Base-by-base conservation (phyloP, 2,329 filamentous ascomycete species). In the Kalaharituber pfeilii region DNA sequence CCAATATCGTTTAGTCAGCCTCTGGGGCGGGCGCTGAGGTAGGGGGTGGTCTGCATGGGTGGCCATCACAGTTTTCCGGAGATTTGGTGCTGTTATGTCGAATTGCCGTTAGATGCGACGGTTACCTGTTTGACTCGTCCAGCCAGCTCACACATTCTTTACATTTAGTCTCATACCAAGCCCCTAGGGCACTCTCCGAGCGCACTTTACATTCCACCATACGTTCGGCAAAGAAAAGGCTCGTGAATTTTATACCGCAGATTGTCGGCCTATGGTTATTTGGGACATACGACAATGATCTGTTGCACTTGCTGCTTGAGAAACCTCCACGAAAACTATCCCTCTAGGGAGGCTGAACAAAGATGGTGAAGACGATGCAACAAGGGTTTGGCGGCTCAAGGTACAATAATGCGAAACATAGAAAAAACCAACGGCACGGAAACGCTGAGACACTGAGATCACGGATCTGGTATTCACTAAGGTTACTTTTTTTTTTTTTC, bases 201-300 rank as follows among this genome's bases (percentile, higher is more conserved):
- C n/a, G n/a, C n/a, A n/a, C n/a, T n/a, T 67, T 94, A 24, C 87
- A 93, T 64, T 79, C 79, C 27, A 70, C 73, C 24, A 71, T 82
- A 33, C 74, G 76, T 44, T 68, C 69, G 15, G 24, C 6, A 71
- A 74, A 26, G 50, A 94, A 91, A 72, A 79, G 87, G 57, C 85
- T 94, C 70, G 86, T 86, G 58, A 84, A 78, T 59, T 75, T 82
- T 62, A 74, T 98, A 57, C 80, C 86, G 11, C 80, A 77, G 56
- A 73, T 93, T 30, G 80, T 93, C 47, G 87, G 84, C 8, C 76
- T 86, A n/a, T 98, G 93, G 91, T 75, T 96, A 11, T 84, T 85
- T 6, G 91, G 91, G 1, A 77, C 83, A 1, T 94, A 87, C 65
- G 91, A 98, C 67, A 82, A 78, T 60, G 89, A 98, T 65, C 75